Conservation (phyloP, 495 filamentous ascomycete genomes). For the Elasticomyces elasticus region DNA sequence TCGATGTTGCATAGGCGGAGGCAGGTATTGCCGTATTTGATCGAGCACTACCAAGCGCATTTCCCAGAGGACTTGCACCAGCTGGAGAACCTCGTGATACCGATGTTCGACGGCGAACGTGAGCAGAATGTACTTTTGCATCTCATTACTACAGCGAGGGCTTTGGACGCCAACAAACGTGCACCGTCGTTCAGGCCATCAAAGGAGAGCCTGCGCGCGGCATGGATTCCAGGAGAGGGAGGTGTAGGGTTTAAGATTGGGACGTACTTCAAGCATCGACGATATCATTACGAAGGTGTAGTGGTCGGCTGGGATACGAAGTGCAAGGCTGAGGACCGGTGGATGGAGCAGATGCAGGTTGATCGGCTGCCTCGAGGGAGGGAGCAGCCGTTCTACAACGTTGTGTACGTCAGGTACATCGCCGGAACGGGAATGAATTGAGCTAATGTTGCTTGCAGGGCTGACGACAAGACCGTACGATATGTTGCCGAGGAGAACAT, state of each 20-base stretch:
- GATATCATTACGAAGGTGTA: constrained; percentile 69
- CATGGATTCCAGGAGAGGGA: constrained; percentile 49
- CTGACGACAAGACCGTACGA: constrained; percentile 58
- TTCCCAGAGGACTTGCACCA: constrained; percentile 55
- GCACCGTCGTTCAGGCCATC: neutral
- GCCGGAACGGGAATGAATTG: too few relatives aligned
- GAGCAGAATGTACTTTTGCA: constrained; percentile 40
- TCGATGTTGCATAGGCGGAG: constrained; percentile 40
- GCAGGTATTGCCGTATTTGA: constrained; percentile 55
- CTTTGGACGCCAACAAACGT: constrained; percentile 5
- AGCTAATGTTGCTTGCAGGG: constrained; percentile 36
- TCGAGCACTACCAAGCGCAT: constrained; percentile 54
- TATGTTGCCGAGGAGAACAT: constrained; percentile 88
- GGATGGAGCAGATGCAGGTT: constrained; percentile 51
- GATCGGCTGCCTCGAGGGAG: constrained; percentile 52
- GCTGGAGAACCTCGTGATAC: constrained; percentile 53
- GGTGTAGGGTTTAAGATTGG: constrained; percentile 67
- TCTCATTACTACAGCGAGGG: constrained; percentile 5
- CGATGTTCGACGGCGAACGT: constrained; percentile 44
- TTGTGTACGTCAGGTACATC: constrained; percentile 51
- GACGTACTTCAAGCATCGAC: constrained; percentile 71
- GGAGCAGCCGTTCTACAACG: constrained; percentile 73
- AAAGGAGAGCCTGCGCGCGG: neutral
- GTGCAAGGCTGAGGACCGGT: constrained; percentile 47
- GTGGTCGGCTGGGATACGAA: constrained; percentile 78